These are phyloP conservation scores for Sarocladium oryzae DNA, from an alignment of 2,329 filamentous ascomycete species.

Conservation along the genomic window DNA sequence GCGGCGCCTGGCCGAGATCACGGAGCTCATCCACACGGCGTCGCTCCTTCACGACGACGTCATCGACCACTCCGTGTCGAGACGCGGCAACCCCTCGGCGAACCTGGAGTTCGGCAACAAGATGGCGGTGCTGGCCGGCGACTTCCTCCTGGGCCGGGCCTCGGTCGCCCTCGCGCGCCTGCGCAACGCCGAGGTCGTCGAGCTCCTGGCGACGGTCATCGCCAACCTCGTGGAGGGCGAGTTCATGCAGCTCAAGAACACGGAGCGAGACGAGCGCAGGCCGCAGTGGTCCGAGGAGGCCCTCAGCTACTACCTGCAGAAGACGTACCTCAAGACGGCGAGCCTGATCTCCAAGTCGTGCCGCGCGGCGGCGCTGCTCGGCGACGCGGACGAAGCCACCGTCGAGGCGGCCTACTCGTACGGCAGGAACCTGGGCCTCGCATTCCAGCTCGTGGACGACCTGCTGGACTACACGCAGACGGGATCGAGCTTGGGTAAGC, in stretches of 20 bases:
- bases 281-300: slow-evolving; percentile 85
- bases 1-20: slow-evolving; percentile 88
- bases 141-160: slow-evolving; percentile 87
- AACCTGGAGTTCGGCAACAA: slow-evolving; percentile 98
- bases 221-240: slow-evolving; percentile 97
- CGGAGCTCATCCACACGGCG: slow-evolving; percentile 94
- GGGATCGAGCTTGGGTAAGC: slow-evolving; percentile 83
- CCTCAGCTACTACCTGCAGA: slow-evolving; percentile 89
- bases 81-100: slow-evolving; percentile 78
- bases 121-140: slow-evolving; percentile 96
- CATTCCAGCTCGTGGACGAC: slow-evolving; percentile 96
- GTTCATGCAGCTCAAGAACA: slow-evolving; percentile 99
- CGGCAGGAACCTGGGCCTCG: slow-evolving; percentile 86
- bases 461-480: slow-evolving; percentile 94
- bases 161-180: slow-evolving; percentile 89
- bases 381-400: slow-evolving; percentile 66
- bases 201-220: slow-evolving; percentile 91
- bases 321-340: slow-evolving; percentile 96
- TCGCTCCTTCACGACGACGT: slow-evolving; percentile 97
- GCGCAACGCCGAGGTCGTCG: slow-evolving; percentile 87
- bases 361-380: slow-evolving; percentile 79
- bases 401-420: slow-evolving; percentile 90
- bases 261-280: slow-evolving; percentile 75
- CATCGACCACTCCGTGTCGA: slow-evolving; percentile 83
- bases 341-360: slow-evolving; percentile 95